Evolutionary conservation across 73 alveolate genomes (phyloP), one percentile per base, ranked within the genome.

Genomic region (Paramecium sonneborni): DNA sequence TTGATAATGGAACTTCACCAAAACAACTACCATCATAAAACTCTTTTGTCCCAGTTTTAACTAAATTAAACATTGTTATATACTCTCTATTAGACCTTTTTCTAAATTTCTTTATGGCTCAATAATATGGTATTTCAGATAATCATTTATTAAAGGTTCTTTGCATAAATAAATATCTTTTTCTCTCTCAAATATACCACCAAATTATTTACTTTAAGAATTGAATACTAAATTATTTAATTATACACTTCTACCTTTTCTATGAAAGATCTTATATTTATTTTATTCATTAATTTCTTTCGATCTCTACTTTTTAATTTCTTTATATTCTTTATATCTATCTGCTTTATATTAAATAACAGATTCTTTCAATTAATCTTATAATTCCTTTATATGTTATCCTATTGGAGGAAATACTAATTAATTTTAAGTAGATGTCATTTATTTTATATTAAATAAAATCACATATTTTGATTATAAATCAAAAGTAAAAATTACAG

Each of bases 121-220:
- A 3, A 79, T 43, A 20, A 79, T 79, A 46, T 79, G 69, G 23
- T 18, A 21, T 44, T 46, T 79, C 6, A 79, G 46, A 44, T 30
- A 79, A 79, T 79, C 90, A 21, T 79, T 35, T 21, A 79, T 79
- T 23, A 79, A 24, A 5, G 90, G 90, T 46, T 79, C 90, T 24
- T 79, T 79, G 24, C 90, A 79, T 46, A 79, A 79, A 79, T 79
- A 79, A 1, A 79, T 79, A 79, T 79, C 90, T 24, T 24, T 34
- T 35, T 72, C 90, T 44, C 41, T 79, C 30, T 79, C 69, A 20
- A 79, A 23, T 20, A 79, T 24, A 10, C 55, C 69, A 6, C 90
- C 90, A 39, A 41, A 43, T 41, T 43, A 24, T 79, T 79, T 79
- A 12, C 55, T 30, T 28, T 79, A n/a, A 11, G 90, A 79, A 79